Conservation (phyloP, 768 basidiomycete species). For the Amanita exitialis region DNA sequence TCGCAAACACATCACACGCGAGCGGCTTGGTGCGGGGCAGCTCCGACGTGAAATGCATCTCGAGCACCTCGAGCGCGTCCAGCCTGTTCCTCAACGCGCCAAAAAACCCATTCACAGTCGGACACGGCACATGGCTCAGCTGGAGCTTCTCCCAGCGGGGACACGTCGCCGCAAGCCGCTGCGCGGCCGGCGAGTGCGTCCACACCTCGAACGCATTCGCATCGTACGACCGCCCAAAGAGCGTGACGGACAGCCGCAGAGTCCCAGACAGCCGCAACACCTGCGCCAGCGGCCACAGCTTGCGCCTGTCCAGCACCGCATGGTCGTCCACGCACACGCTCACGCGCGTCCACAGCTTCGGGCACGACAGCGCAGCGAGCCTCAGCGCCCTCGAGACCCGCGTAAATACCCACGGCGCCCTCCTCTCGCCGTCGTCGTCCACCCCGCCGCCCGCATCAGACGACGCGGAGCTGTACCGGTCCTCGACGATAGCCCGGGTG, state of each 20-base stretch:
- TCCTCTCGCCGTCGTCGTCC: background rate
- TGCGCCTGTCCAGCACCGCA: slow-evolving; percentile 4
- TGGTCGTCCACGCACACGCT: slow-evolving; percentile 5
- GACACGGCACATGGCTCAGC: slow-evolving; percentile 2
- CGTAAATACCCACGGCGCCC: slow-evolving; percentile 6
- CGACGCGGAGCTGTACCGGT: background rate
- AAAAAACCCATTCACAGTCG: background rate
- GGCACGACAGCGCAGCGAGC: slow-evolving; percentile 3
- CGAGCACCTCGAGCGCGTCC: slow-evolving; percentile 1
- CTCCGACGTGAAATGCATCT: slow-evolving; percentile 4
- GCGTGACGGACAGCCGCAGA: background rate
- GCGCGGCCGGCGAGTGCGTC: slow-evolving; percentile 3
- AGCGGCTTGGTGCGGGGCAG: background rate
- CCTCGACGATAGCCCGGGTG: background rate
- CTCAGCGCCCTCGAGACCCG: background rate
- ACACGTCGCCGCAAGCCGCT: background rate
- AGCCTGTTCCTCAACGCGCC: slow-evolving; percentile 1
- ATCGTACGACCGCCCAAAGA: slow-evolving; percentile 4
- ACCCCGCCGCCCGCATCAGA: background rate
- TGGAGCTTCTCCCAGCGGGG: slow-evolving; percentile 1
- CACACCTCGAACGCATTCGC: background rate
- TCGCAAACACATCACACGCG: slow-evolving; percentile 1
- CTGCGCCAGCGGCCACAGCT: background rate
- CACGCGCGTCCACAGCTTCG: slow-evolving; percentile 2
- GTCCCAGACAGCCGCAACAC: background rate